Evolutionary conservation across 805 yeast genomes (phyloP).

Genomic region (Pichia ethanolica): DNA sequence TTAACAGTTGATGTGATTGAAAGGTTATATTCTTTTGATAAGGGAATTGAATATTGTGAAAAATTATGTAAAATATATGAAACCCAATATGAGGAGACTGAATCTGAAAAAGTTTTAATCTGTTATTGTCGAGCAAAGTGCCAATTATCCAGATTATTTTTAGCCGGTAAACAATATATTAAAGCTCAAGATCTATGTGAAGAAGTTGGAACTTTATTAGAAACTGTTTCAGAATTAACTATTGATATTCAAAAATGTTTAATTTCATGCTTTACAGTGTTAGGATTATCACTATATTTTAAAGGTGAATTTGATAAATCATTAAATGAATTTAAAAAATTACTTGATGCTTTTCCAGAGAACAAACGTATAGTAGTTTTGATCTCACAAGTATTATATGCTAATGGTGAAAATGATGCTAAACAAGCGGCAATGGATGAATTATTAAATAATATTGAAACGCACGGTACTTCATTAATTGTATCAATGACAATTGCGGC

Average conservation of each 20-base stretch:
- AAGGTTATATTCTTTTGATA: conserved; percentile 54
- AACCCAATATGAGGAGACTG: conserved; percentile 11
- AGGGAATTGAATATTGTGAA: conserved; percentile 43
- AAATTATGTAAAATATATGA: conserved; percentile 38
- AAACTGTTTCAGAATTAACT: conserved; percentile 31
- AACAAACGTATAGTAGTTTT: conserved; percentile 63
- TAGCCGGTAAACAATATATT: conserved; percentile 52
- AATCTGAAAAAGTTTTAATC: conserved; percentile 27
- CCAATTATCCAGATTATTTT: conserved; percentile 61
- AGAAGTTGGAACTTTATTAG: conserved; percentile 42
- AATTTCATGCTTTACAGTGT: conserved; percentile 57
- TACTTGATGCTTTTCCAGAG: conserved; percentile 50
- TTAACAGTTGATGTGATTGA: conserved; percentile 55
- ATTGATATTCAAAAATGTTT: conserved; percentile 27
- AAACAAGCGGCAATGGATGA: conserved; percentile 82
- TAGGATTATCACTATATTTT: conserved; percentile 71
- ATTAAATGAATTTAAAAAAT: conserved; percentile 54
- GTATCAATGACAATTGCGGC: conserved; percentile 76
- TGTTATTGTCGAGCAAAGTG: conserved; percentile 55
- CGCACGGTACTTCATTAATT: conserved; percentile 56
- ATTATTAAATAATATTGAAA: conserved; percentile 56
- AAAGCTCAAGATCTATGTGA: conserved; percentile 57
- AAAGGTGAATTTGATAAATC: conserved; percentile 55
- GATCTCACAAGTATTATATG: conserved; percentile 72
- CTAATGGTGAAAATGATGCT: conserved; percentile 67